A percentile compares a stretch with the other conserved stretches of the same genome.
Evolutionary conservation across 164 flowering plant genomes (phyloP).

Genomic region (Buxus sempervirens): DNA sequence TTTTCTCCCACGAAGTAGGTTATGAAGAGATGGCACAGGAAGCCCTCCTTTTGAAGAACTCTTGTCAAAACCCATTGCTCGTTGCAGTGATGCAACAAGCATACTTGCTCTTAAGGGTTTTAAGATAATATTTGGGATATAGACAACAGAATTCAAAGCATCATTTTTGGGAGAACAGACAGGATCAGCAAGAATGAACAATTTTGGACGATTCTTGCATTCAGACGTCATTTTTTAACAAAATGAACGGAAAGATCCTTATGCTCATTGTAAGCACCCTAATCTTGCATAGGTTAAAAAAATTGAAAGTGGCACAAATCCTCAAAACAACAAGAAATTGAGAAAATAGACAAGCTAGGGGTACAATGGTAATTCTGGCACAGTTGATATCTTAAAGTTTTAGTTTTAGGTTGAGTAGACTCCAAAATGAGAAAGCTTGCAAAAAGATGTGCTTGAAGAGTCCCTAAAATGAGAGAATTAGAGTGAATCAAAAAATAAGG

Average conservation of each 20-base stretch:
- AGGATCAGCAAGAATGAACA: conserved; percentile 64
- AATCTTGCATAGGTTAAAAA: too few species aligned
- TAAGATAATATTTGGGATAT: conserved; percentile 44
- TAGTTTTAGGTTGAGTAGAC: too few species aligned
- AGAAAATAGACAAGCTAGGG: too few species aligned
- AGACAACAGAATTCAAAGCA: conserved; percentile 20
- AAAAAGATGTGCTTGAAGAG: too few species aligned
- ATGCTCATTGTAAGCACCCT: too few species aligned
- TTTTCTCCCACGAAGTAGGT: conserved; percentile 66
- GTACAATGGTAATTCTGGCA: too few species aligned
- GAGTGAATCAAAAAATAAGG: too few species aligned
- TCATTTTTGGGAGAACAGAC: conserved; percentile 23
- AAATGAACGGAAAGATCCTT: conserved; percentile 24
- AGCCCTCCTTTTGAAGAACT: conserved; percentile 41
- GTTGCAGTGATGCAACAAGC: conserved; percentile 74
- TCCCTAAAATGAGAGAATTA: too few species aligned
- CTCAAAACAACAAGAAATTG: too few species aligned
- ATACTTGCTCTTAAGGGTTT: conserved; percentile 86
- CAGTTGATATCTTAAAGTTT: too few species aligned
- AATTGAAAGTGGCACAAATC: too few species aligned
- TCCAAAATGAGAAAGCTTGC: too few species aligned
- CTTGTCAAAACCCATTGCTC: conserved; percentile 65
- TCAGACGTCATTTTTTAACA: conserved; percentile 28
- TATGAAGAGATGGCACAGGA: conserved; percentile 39
- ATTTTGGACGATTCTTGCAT: conserved; percentile 35